Conservation (phyloP, 2,329 filamentous ascomycete genomes). For the Talaromyces sp. region DNA sequence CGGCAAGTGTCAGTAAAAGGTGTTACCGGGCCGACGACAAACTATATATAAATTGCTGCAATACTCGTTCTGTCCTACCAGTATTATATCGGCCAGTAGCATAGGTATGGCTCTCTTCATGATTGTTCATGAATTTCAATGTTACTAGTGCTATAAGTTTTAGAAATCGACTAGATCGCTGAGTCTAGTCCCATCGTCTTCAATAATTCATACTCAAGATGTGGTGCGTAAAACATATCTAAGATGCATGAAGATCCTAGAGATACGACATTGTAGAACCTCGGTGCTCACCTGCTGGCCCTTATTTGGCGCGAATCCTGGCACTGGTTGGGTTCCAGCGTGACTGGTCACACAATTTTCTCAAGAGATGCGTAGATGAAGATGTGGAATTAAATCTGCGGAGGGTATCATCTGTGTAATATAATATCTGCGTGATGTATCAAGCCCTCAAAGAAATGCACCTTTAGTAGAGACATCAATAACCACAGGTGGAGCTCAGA, state of each 20-base stretch:
- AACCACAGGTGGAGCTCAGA: neutral
- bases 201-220: neutral
- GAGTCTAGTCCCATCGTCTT: neutral
- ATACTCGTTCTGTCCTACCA: too few species aligned
- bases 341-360: neutral
- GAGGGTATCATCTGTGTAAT: neutral
- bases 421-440: neutral
- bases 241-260: neutral
- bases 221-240: neutral
- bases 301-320: neutral
- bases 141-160: neutral
- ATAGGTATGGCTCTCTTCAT: neutral
- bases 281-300: neutral
- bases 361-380: neutral
- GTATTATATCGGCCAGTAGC: neutral
- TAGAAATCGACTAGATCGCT: neutral
- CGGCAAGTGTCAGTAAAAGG: neutral
- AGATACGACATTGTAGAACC: neutral
- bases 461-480: neutral
- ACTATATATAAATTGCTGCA: neutral
- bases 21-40: neutral
- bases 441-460: neutral
- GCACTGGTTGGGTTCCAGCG: neutral
- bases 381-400: neutral
- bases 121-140: neutral